These are phyloP conservation scores for Parathielavia hyrcaniae DNA, from an alignment of 495 filamentous ascomycete species.

Conservation along the genomic window DNA sequence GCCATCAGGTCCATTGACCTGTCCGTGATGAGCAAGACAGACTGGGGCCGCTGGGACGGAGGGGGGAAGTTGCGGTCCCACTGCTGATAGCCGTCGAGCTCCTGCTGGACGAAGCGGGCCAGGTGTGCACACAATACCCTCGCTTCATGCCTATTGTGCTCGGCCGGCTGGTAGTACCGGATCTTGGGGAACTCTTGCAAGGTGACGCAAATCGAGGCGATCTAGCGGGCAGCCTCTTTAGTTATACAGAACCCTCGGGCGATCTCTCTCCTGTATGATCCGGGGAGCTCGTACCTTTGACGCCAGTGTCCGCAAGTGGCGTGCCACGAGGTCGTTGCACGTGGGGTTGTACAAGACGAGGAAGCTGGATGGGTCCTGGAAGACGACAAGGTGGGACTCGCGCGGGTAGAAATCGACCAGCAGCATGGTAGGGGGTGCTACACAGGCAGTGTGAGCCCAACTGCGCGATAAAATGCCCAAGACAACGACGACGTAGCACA, in stretches of 20 bases:
- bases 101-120: slow-evolving; percentile 85
- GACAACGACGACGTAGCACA: slow-evolving; percentile 13
- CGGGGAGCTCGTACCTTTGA: slow-evolving; percentile 60
- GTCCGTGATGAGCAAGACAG: slow-evolving; percentile 80
- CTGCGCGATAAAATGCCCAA: neutral
- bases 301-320: slow-evolving; percentile 74
- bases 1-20: slow-evolving; percentile 85
- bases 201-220: slow-evolving; percentile 73
- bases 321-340: slow-evolving; percentile 74
- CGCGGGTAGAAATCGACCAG: slow-evolving; percentile 83
- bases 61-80: slow-evolving; percentile 79
- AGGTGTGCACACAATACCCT: slow-evolving; percentile 77
- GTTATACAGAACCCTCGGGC: neutral
- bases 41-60: slow-evolving; percentile 69
- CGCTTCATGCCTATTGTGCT: slow-evolving; percentile 73
- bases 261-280: neutral
- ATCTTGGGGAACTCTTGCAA: slow-evolving; percentile 86
- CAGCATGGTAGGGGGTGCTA: slow-evolving; percentile 55
- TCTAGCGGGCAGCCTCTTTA: slow-evolving; percentile 47
- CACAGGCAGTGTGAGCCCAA: slow-evolving; percentile 4
- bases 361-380: slow-evolving; percentile 91
- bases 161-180: slow-evolving; percentile 71
- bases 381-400: slow-evolving; percentile 86
- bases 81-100: slow-evolving; percentile 79
- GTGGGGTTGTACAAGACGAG: slow-evolving; percentile 84